These are phyloP conservation scores for Xerocomus brunneocitrinus DNA, from an alignment of 768 basidiomycete genomes.

Conservation along the genomic window DNA sequence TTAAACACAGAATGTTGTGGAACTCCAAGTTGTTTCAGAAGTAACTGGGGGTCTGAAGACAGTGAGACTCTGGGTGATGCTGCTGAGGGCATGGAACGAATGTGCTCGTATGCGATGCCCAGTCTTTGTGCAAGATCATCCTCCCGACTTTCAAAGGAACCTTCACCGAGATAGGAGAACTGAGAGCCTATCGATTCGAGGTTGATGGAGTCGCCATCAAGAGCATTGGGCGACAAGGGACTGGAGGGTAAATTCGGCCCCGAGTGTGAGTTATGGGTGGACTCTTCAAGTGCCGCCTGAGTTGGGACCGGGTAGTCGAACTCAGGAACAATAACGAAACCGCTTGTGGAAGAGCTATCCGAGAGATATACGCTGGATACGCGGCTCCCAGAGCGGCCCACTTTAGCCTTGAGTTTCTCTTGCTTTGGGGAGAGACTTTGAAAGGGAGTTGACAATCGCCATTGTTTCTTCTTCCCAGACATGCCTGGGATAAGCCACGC, in stretches of 20 bases:
- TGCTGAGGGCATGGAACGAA: constrained; percentile 19
- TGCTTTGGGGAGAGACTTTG: constrained; percentile 11
- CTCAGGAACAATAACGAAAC: constrained; percentile 23
- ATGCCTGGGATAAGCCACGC: constrained; percentile 12
- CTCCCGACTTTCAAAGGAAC: background rate
- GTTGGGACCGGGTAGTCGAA: constrained; percentile 15
- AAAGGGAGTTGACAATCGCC: constrained; percentile 23
- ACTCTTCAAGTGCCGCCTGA: background rate
- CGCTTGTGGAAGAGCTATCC: constrained; percentile 9
- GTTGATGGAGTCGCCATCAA: background rate
- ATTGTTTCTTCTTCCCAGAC: constrained; percentile 26
- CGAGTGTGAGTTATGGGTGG: background rate
- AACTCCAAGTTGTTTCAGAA: constrained; percentile 28
- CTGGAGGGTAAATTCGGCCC: background rate
- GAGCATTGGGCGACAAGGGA: background rate
- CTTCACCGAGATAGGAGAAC: background rate
- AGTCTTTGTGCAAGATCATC: constrained; percentile 23
- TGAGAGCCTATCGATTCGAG: background rate
- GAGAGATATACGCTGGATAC: constrained; percentile 23
- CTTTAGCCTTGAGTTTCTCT: background rate
- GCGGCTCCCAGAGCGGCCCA: constrained; percentile 5
- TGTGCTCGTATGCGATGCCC: constrained; percentile 19
- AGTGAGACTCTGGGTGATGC: constrained; percentile 8
- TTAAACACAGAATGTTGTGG: constrained; percentile 30
- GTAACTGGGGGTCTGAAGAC: constrained; percentile 24